Evolutionary conservation across 306 rosid genomes (phyloP).

Genomic region (Castanopsis chinensis): DNA sequence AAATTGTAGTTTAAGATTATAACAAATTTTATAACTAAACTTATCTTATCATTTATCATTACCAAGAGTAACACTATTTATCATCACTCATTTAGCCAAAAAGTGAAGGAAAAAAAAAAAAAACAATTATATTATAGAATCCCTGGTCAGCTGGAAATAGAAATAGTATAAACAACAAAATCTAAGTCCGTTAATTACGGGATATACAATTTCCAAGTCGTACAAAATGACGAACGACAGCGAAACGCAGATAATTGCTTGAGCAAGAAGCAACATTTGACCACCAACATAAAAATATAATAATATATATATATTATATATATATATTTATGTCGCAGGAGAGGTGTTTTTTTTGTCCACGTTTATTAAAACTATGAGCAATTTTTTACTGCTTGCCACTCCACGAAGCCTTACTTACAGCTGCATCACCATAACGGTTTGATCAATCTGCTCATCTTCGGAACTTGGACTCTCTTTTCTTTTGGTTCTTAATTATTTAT

Average conservation of each 20-base stretch:
- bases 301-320: no score
- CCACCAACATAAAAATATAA: not conserved
- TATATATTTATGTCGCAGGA: not conserved
- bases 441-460: not conserved
- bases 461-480: no score
- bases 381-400: not conserved
- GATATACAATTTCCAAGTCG: not conserved
- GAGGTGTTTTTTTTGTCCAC: not conserved
- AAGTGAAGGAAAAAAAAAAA: no score
- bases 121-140: no score
- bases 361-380: not conserved
- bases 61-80: no score
- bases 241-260: not conserved
- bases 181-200: not conserved
- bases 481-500: no score
- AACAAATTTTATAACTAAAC: no score
- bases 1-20: no score
- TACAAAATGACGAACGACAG: not conserved
- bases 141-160: not conserved
- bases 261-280: slow-evolving; percentile 9
- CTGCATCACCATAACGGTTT: not conserved
- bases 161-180: not conserved
- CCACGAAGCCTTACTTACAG: not conserved
- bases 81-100: no score
- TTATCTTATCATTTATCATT: no score